Base-by-base conservation (phyloP, 768 basidiomycete species). In the Amanita brunnescens region DNA sequence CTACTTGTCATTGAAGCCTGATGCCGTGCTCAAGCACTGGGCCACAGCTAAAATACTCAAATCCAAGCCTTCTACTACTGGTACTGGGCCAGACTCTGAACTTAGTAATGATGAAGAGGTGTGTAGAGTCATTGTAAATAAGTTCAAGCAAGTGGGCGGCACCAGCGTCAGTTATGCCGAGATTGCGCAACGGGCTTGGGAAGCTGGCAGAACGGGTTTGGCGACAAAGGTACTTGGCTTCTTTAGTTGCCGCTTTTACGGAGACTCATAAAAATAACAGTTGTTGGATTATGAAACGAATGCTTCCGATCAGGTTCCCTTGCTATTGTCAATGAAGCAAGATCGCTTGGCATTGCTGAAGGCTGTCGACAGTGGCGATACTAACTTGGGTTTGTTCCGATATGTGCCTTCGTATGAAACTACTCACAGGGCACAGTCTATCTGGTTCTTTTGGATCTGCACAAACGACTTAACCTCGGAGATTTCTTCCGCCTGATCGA, bases 401-500 rank as follows among this genome's bases (percentile, higher is more conserved):
- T 20, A 26, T 29, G 21, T 44, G 34, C 18, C 18, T n/a, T 35
- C n/a, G 21, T 52, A 33, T 14, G 12, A 16, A 26, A 32, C 42
- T 34, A 39, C 18, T 8, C 35, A 6, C 10, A 18, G n/a, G 38
- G n/a, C 44, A 33, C 59, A 96, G 96, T 97, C 3, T 97, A 96
- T 64, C 86, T 93, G 63, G 94, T 97, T 41, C 74, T 99, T 9
- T 76, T 98, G 6, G 85, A 93, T 59, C 72, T 99, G 20, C 81
- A 92, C 61, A 83, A 87, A 54, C 78, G 86, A 13, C 74, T 95
- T 40, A 76, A 87, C 0, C 76, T 96, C 6, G 96, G 96, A 6
- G 80, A 85, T 30, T 96, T 99, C 71, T 99, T 99, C 77, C 83
- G 85, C 14, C 74, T 97, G 20, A 82, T 99, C 43, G 93, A 98